Conservation (phyloP, 345 rosid species). For the Ricinus communis region DNA sequence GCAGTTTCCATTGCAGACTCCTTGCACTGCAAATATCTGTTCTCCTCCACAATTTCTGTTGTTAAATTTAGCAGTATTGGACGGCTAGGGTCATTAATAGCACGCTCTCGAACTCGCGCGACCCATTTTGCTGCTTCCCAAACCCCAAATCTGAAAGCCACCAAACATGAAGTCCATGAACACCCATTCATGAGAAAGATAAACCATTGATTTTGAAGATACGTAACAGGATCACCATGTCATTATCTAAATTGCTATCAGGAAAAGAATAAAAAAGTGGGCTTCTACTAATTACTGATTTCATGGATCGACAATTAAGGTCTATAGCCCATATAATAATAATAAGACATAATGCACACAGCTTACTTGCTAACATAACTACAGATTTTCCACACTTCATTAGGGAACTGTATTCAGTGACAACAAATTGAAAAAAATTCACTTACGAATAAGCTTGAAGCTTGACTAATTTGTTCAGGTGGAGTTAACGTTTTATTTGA, state of each 20-base stretch:
- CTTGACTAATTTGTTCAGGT: too few species aligned
- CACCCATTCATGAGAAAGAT: not conserved
- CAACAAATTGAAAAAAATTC: not conserved
- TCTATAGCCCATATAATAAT: too few species aligned
- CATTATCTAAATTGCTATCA: not conserved
- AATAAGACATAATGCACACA: not conserved
- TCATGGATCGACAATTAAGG: too few species aligned
- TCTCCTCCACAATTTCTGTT: slow-evolving; percentile 84
- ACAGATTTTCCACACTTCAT: not conserved
- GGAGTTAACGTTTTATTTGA: too few species aligned
- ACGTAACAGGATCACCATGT: not conserved
- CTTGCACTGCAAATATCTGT: slow-evolving; percentile 68
- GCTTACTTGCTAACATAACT: not conserved
- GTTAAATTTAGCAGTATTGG: slow-evolving; percentile 75
- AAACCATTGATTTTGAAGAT: not conserved
- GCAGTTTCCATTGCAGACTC: slow-evolving; percentile 77
- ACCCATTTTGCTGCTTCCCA: slow-evolving; percentile 98
- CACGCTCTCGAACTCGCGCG: slow-evolving; percentile 68
- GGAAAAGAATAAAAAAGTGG: not conserved
- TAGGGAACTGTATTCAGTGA: slow-evolving; percentile 4
- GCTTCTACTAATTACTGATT: slow-evolving; percentile 1
- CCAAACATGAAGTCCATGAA: not conserved
- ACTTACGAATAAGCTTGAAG: too few species aligned
- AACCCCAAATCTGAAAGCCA: slow-evolving; percentile 64
- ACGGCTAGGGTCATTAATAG: slow-evolving; percentile 61